A percentile compares a stretch with the other conserved stretches of the same genome.
Conservation (phyloP, 192 early-diverging fungal genomes). For the Backusella macrospora region DNA sequence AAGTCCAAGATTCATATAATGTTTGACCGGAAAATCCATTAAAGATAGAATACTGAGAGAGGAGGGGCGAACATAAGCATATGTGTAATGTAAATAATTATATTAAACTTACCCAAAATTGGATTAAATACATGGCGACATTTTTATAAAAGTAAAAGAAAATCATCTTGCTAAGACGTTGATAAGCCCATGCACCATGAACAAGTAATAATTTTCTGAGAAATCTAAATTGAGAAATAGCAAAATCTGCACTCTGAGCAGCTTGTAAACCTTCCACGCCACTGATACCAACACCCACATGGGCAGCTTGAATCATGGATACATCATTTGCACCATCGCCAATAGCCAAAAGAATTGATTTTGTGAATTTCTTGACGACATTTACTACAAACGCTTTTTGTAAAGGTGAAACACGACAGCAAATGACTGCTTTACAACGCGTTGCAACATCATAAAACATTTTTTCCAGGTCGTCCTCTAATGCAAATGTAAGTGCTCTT, state of each 20-base stretch:
- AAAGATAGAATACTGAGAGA: slow-evolving; percentile 63
- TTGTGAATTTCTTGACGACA: slow-evolving; percentile 85
- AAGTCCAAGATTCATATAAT: slow-evolving; percentile 92
- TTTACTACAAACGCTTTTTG: slow-evolving; percentile 97
- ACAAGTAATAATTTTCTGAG: slow-evolving; percentile 90
- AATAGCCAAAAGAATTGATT: slow-evolving; percentile 88
- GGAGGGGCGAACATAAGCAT: background rate
- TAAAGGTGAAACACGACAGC: slow-evolving; percentile 95
- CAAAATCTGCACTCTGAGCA: slow-evolving; percentile 91
- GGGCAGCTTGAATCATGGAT: slow-evolving; percentile 96
- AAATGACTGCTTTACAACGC: slow-evolving; percentile 94
- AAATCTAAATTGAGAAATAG: slow-evolving; percentile 94
- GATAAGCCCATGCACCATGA: slow-evolving; percentile 94
- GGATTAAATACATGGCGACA: slow-evolving; percentile 92
- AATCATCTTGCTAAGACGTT: slow-evolving; percentile 89
- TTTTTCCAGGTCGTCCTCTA: slow-evolving; percentile 74
- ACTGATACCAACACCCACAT: slow-evolving; percentile 93
- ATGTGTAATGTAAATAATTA: slow-evolving; percentile 1
- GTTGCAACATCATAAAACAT: slow-evolving; percentile 87
- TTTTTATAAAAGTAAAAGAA: slow-evolving; percentile 99
- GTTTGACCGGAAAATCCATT: slow-evolving; percentile 94
- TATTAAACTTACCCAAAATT: slow-evolving; percentile 75
- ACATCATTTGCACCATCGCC: slow-evolving; percentile 98
- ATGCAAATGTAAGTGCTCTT: slow-evolving; percentile 84
- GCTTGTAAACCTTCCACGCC: slow-evolving; percentile 95